Conservation (phyloP, 2,329 filamentous ascomycete species). For the Colletotrichum theobromicola region DNA sequence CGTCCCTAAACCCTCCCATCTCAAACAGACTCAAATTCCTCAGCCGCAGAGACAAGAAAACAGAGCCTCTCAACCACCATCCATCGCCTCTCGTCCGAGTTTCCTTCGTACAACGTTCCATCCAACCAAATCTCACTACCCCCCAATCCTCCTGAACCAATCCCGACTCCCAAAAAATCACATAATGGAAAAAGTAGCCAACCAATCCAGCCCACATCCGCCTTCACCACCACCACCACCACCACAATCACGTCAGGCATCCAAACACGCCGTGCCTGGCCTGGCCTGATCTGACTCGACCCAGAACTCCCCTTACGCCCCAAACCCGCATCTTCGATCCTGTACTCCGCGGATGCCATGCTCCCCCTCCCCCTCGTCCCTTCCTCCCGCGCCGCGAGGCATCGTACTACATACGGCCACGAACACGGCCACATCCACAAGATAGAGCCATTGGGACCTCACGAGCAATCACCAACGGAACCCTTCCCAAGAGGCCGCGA, state of each 20-base stretch:
- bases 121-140: not conserved
- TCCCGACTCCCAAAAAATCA: too few species aligned
- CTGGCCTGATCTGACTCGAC: not conserved
- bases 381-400: not conserved
- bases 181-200: not conserved
- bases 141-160: not conserved
- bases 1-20: not conserved
- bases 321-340: constrained; percentile 11
- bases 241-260: not conserved
- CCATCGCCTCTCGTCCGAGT: not conserved
- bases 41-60: not conserved
- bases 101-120: not conserved
- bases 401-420: not conserved
- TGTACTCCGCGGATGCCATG: not conserved
- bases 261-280: not conserved
- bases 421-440: not conserved
- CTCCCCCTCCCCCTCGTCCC: not conserved
- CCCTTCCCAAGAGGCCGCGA: not conserved
- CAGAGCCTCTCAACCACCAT: not conserved
- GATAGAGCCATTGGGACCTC: not conserved
- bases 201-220: not conserved
- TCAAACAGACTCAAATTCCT: not conserved
- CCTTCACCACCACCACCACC: not conserved
- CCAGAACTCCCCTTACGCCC: not conserved
- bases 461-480: not conserved